Evolutionary conservation across 2,329 filamentous ascomycete genomes (phyloP).

Genomic region (Xylaria sp.): DNA sequence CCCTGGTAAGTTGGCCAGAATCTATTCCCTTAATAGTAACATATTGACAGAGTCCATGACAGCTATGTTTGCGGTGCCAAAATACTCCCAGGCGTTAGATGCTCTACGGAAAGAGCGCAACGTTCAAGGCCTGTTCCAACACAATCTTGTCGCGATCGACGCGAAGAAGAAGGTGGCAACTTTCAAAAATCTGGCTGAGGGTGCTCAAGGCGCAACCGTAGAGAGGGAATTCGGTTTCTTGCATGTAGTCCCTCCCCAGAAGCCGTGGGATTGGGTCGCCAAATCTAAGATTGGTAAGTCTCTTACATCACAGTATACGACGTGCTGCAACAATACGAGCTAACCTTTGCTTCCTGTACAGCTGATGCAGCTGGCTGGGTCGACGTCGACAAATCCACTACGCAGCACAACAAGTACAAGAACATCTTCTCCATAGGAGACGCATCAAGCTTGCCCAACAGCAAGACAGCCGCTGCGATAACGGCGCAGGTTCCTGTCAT

Average conservation of each 20-base stretch:
- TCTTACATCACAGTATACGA: neutral
- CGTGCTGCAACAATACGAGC: neutral
- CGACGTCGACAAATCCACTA: conserved; percentile 51
- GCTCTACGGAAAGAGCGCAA: conserved; percentile 50
- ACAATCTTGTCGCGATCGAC: conserved; percentile 53
- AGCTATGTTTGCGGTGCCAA: conserved; percentile 55
- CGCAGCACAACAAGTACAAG: conserved; percentile 51
- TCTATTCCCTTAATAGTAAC: neutral
- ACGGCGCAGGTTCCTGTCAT: conserved; percentile 57
- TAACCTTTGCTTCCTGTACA: conserved; percentile 65
- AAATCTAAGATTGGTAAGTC: conserved; percentile 53
- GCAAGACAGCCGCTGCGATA: conserved; percentile 60
- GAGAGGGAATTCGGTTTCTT: conserved; percentile 52
- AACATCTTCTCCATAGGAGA: conserved; percentile 56
- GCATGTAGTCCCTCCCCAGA: conserved; percentile 53
- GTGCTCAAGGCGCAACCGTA: conserved; percentile 48
- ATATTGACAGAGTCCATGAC: conserved; percentile 32
- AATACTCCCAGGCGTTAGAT: conserved; percentile 53
- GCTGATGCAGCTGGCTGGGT: conserved; percentile 53
- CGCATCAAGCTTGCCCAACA: conserved; percentile 54
- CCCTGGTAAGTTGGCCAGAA: conserved; percentile 38
- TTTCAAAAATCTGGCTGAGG: conserved; percentile 51
- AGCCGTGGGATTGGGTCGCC: conserved; percentile 50
- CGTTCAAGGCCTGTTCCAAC: conserved; percentile 55
- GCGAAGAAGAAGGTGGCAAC: conserved; percentile 51